A percentile compares a stretch with the other conserved stretches of the same genome.
These are phyloP conservation scores for Carpinus fangiana DNA, from an alignment of 306 rosid species.

Conservation along the genomic window DNA sequence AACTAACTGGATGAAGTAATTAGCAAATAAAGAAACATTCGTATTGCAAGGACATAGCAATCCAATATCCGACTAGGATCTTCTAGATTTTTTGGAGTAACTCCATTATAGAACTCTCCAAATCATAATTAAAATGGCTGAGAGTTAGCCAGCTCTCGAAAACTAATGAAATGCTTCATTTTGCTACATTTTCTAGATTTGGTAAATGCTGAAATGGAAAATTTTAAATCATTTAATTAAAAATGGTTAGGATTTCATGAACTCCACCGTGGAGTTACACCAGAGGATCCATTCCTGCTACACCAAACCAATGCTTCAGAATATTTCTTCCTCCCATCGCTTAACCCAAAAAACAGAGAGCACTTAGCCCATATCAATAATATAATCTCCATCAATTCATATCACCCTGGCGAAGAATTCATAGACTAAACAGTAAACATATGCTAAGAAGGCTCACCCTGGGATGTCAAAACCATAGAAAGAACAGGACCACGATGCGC, in stretches of 20 bases:
- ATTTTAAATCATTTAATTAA: too few species aligned
- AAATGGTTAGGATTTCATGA: too few species aligned
- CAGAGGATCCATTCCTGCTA: too few species aligned
- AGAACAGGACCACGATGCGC: slow-evolving; percentile 91
- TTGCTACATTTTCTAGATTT: too few species aligned
- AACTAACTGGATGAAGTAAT: background rate
- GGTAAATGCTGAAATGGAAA: too few species aligned
- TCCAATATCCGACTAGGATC: too few species aligned
- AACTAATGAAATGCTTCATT: too few species aligned
- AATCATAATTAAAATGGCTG: too few species aligned
- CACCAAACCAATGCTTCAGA: background rate
- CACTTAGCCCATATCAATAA: background rate
- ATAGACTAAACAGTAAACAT: background rate
- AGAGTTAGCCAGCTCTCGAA: too few species aligned
- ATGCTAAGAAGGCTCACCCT: slow-evolving; percentile 37
- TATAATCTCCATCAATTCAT: background rate
- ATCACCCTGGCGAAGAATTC: background rate
- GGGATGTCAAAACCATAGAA: slow-evolving; percentile 61
- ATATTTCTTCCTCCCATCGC: background rate
- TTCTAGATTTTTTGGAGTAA: too few species aligned
- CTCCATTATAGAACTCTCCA: too few species aligned
- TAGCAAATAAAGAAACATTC: background rate
- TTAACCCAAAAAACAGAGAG: background rate
- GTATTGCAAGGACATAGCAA: background rate
- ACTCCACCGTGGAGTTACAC: too few species aligned